Evolutionary conservation across 495 filamentous ascomycete species (phyloP).

Genomic region (Daldinia childiae): DNA sequence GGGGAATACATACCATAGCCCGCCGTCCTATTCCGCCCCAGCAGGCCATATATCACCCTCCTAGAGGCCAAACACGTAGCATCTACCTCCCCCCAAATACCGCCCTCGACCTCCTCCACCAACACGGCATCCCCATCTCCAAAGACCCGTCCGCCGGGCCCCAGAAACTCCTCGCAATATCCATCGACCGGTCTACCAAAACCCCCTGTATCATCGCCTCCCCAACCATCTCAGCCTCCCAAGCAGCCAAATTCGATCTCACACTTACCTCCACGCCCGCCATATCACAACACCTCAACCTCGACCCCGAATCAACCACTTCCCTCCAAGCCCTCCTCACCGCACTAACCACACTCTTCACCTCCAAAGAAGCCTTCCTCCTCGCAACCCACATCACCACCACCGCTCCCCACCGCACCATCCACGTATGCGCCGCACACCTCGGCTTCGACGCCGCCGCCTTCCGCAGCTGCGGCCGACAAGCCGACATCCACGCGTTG

Average conservation of each 20-base stretch:
- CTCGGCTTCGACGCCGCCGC: conserved; percentile 86
- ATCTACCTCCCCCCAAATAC: conserved; percentile 68
- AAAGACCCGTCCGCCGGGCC: conserved; percentile 49
- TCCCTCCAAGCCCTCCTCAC: conserved; percentile 62
- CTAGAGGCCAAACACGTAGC: conserved; percentile 58
- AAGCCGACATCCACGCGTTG: conserved; percentile 68
- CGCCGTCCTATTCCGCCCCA: conserved; percentile 24
- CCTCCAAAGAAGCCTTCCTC: conserved; percentile 72
- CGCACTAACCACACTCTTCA: conserved; percentile 68
- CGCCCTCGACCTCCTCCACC: conserved; percentile 67
- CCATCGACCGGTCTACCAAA: conserved; percentile 69
- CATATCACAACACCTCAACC: conserved; percentile 62
- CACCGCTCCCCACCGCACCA: conserved; percentile 54
- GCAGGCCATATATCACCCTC: background rate
- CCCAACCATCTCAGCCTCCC: conserved; percentile 52
- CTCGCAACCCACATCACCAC: conserved; percentile 61
- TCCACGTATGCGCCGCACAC: conserved; percentile 54
- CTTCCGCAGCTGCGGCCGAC: conserved; percentile 70
- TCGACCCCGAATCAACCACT: conserved; percentile 50
- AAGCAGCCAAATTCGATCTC: conserved; percentile 68
- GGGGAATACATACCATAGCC: conserved; percentile 62
- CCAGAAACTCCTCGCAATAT: conserved; percentile 64
- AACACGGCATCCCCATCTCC: conserved; percentile 59
- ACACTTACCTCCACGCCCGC: conserved; percentile 47
- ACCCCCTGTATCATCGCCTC: conserved; percentile 76